Base-by-base conservation (phyloP, 108 stramenopile genomes). In the Discostella stelligeroides region DNA sequence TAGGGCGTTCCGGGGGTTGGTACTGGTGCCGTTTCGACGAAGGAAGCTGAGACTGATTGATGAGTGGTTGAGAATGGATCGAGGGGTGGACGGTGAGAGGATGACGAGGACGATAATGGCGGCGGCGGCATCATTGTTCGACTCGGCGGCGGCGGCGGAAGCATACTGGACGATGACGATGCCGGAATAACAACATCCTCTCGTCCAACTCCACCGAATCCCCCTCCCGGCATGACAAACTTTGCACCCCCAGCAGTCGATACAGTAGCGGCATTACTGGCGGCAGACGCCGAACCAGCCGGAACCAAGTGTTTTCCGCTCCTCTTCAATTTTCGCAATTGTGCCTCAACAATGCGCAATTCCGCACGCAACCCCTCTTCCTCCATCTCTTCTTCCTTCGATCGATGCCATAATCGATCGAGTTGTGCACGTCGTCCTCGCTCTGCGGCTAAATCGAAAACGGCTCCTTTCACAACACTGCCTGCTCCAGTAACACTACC, bases 321-420 rank as follows among this genome's bases (percentile, higher is more conserved):
- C 66, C 92, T 94, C 66, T 94, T 96, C 34, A 94, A 60, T 71
- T 92, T 92, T 25, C 95, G 76, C 21, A 94, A 66, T 64, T 96
- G 91, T 38, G 82, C 78, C 66, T 96, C 95, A 10, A 96, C 84
- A 25, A 62, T 47, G 54, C 79, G 69, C 34, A 96, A 68, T 72
- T 96, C 95, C 24, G 85, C 87, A 14, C 91, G 82, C 14, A 96
- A 65, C 41, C 58, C 66, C 21, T 75, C 62, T 64, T 94, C 95
- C 63, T 94, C 92, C 24, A 30, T 48, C 75, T 94, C 95, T 54
- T 96, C 92, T 40, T 86, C 92, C 66, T 92, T 91, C 60, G 88
- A 80, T 49, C 91, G 71, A 45, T 82, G 82, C 91, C 91, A 96
- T 28, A 89, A 47, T 13, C 79, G 79, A 49, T 94, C 89, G 63